Conservation (phyloP, 176 grass and related monocot genomes). For the Aegilops tauschii region DNA sequence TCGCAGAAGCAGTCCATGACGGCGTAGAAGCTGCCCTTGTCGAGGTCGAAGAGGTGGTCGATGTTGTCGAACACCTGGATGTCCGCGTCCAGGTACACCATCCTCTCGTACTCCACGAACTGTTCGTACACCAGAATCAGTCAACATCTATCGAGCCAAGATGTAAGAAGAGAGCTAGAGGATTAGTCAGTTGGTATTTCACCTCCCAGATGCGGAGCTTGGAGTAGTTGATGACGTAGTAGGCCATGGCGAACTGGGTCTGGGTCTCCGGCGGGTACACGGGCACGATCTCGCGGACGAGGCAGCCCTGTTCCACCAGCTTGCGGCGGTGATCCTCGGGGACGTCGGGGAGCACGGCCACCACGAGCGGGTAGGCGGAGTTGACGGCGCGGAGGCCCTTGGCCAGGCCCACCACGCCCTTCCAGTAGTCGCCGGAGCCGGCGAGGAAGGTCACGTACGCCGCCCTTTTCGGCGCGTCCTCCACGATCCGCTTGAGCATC, state of each 20-base stretch:
- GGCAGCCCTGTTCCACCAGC: conserved; percentile 40
- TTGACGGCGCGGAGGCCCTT: not conserved
- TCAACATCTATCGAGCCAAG: no score
- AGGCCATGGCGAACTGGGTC: conserved; percentile 70
- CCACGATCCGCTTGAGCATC: not conserved
- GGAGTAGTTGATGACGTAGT: conserved; percentile 86
- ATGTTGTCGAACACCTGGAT: conserved; percentile 67
- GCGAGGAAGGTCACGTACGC: not conserved
- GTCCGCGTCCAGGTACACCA: conserved; percentile 68
- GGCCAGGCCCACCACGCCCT: not conserved
- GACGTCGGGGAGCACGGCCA: not conserved
- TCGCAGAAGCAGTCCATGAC: conserved; percentile 82
- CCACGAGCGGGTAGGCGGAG: not conserved
- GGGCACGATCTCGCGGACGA: conserved; percentile 64
- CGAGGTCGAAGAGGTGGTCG: conserved; percentile 57
- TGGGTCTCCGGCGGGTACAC: conserved; percentile 59
- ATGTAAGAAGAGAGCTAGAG: no score
- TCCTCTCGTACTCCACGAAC: conserved; percentile 76
- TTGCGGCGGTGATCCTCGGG: not conserved
- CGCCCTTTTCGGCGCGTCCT: not conserved
- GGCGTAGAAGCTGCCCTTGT: conserved; percentile 45
- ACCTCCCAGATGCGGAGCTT: conserved; percentile 89
- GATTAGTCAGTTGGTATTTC: no score
- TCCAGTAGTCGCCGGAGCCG: not conserved
- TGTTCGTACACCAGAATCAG: no score